A percentile compares a stretch with the other conserved stretches of the same genome.
Conservation (phyloP, 768 basidiomycete species). For the Lyophyllum decastes region DNA sequence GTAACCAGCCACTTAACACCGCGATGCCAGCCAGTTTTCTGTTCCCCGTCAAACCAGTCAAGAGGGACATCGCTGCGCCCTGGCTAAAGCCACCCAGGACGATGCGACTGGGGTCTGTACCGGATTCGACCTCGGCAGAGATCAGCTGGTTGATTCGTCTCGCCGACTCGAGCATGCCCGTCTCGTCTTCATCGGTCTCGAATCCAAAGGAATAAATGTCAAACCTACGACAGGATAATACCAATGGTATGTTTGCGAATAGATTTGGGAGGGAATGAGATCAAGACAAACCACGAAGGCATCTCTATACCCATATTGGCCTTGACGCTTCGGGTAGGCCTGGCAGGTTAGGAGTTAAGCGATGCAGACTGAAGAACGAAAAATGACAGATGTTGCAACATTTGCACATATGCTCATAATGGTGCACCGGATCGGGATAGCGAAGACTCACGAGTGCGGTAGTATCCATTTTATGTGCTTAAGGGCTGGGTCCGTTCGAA, state of each 20-base stretch:
- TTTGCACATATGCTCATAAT: background rate
- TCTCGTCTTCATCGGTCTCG: slow-evolving; percentile 68
- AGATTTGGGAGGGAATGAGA: background rate
- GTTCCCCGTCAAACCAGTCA: slow-evolving; percentile 69
- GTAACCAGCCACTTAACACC: slow-evolving; percentile 80
- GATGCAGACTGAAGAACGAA: background rate
- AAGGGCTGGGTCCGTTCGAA: slow-evolving; percentile 53
- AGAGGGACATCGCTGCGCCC: slow-evolving; percentile 77
- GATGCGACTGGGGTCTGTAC: slow-evolving; percentile 69
- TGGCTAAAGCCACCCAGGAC: slow-evolving; percentile 91
- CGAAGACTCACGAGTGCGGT: slow-evolving; percentile 68
- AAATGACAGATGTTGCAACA: background rate
- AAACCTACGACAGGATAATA: slow-evolving; percentile 52
- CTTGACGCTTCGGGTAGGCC: slow-evolving; percentile 63
- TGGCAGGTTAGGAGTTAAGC: slow-evolving; percentile 22
- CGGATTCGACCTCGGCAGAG: slow-evolving; percentile 69
- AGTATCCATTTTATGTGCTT: slow-evolving; percentile 88
- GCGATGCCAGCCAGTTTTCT: slow-evolving; percentile 72
- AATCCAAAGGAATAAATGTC: slow-evolving; percentile 72
- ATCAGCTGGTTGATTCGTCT: slow-evolving; percentile 68
- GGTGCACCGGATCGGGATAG: background rate
- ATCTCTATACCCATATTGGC: slow-evolving; percentile 74
- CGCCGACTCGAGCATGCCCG: slow-evolving; percentile 70
- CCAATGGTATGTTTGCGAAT: slow-evolving; percentile 1
- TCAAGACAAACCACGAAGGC: slow-evolving; percentile 65